phyloP scores from a whole-genome alignment of 768 basidiomycete genomes.

The Mycena galopus region DNA sequence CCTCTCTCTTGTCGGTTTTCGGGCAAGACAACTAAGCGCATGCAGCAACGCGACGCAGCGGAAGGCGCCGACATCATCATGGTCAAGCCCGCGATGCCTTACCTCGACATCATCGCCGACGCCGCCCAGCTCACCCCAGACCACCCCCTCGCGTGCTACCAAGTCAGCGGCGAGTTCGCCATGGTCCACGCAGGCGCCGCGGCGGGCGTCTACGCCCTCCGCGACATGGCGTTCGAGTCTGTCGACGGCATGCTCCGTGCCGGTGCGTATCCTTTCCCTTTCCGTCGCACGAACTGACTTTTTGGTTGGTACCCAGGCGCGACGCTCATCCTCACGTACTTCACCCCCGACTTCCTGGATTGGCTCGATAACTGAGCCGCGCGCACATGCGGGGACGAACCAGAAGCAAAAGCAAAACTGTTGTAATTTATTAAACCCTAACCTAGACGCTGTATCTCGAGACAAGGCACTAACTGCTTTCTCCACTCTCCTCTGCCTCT shows the following conservation, averaged over 20 bases:
- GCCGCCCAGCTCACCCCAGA: constrained; percentile 85
- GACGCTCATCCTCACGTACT: constrained; percentile 93
- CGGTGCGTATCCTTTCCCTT: constrained; percentile 60
- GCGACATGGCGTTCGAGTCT: constrained; percentile 94
- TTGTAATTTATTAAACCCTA: constrained; percentile 18
- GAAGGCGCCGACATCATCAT: constrained; percentile 99
- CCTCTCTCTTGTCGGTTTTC: background rate
- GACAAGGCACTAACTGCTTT: background rate
- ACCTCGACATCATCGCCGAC: constrained; percentile 96
- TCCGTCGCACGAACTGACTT: too few species aligned
- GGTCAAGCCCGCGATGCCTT: constrained; percentile 97
- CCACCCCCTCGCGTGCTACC: constrained; percentile 96
- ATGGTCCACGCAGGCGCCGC: constrained; percentile 96
- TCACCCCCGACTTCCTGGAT: constrained; percentile 96
- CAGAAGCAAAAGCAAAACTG: constrained; percentile 2
- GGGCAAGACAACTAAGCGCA: too few species aligned
- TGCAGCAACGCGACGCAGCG: constrained; percentile 85
- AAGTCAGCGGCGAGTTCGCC: constrained; percentile 97
- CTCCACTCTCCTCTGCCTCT: background rate
- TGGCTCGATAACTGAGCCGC: constrained; percentile 64
- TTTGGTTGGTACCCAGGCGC: constrained; percentile 70
- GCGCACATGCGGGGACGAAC: too few species aligned
- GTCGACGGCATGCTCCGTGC: constrained; percentile 93
- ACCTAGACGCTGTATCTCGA: constrained; percentile 11
- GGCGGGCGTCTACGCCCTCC: constrained; percentile 94